Conservation (phyloP, 768 basidiomycete species). For the Lepiota venenata region DNA sequence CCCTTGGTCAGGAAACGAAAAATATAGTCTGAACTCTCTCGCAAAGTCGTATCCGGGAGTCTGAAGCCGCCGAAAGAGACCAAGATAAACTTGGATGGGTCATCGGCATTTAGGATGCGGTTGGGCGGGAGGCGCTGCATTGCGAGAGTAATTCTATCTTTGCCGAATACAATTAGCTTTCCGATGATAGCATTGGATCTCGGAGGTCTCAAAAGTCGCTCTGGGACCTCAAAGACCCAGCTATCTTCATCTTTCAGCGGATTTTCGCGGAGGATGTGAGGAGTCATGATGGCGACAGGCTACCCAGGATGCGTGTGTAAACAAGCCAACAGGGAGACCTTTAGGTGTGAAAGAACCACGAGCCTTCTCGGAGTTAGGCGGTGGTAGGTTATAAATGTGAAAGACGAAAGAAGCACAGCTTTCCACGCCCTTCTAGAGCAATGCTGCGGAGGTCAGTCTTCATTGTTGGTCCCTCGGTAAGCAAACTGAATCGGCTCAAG, state of each 20-base stretch:
- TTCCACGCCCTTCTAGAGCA: background rate
- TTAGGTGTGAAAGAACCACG: constrained; percentile 9
- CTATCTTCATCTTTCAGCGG: constrained; percentile 45
- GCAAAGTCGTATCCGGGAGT: constrained; percentile 50
- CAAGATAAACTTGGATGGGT: constrained; percentile 52
- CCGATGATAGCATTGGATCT: constrained; percentile 31
- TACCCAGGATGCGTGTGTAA: background rate
- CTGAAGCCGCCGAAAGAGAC: constrained; percentile 38
- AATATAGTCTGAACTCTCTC: constrained; percentile 53
- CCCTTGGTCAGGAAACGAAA: constrained; percentile 50
- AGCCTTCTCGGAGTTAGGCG: constrained; percentile 4
- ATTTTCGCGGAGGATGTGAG: constrained; percentile 33
- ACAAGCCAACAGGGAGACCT: constrained; percentile 4
- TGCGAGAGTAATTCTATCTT: constrained; percentile 47
- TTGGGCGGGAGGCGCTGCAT: constrained; percentile 51
- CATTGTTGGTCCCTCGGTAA: constrained; percentile 52
- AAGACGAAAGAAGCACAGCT: background rate
- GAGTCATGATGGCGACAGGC: constrained; percentile 26
- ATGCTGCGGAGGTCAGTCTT: constrained; percentile 30
- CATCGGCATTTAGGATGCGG: constrained; percentile 56
- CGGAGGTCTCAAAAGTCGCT: constrained; percentile 20
- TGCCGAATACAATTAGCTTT: constrained; percentile 49
- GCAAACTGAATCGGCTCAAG: constrained; percentile 9
- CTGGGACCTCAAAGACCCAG: constrained; percentile 47
- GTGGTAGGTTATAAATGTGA: background rate